phyloP scores from a whole-genome alignment of 2,329 filamentous ascomycete genomes.

The Purpureocillium takamizusanense region DNA sequence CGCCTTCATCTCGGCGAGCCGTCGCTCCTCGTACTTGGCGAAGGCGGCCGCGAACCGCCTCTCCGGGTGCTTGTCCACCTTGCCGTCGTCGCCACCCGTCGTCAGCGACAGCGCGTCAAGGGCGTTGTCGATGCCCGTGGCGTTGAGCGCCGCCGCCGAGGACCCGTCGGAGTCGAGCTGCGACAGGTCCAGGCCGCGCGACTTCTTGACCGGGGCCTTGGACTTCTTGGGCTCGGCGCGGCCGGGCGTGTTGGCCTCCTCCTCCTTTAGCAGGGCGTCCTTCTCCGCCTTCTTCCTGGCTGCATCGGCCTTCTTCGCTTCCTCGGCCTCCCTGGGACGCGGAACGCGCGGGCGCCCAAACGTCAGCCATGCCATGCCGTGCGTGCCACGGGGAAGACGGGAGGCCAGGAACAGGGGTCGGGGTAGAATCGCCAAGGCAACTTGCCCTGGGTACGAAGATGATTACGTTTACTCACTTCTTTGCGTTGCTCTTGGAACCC shows the following conservation, averaged over 20 bases:
- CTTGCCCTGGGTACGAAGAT: too few species aligned
- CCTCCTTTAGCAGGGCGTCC: conserved; percentile 71
- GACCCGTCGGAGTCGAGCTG: conserved; percentile 60
- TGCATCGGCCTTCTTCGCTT: conserved; percentile 67
- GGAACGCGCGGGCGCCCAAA: too few species aligned
- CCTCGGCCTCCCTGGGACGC: conserved; percentile 24
- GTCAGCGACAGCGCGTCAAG: conserved; percentile 74
- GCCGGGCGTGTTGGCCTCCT: conserved; percentile 59
- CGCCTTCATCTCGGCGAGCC: conserved; percentile 75
- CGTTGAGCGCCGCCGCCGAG: conserved; percentile 58
- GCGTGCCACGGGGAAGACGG: too few species aligned
- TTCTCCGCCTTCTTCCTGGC: conserved; percentile 91
- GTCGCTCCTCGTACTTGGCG: conserved; percentile 69
- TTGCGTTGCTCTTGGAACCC: conserved; percentile 74
- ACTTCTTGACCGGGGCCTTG: conserved; percentile 61
- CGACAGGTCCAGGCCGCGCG: conserved; percentile 62
- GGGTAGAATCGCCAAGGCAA: too few species aligned
- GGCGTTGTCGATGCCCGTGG: conserved; percentile 85
- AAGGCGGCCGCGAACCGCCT: conserved; percentile 80
- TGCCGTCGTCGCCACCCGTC: conserved; percentile 43
- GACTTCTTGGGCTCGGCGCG: conserved; percentile 56
- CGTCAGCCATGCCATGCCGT: too few species aligned
- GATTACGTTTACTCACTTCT: conserved; percentile 58
- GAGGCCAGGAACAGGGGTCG: conserved; percentile 4
- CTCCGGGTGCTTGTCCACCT: conserved; percentile 85